Evolutionary conservation across 495 filamentous ascomycete species (phyloP).

Genomic region (Tuber magnatum): DNA sequence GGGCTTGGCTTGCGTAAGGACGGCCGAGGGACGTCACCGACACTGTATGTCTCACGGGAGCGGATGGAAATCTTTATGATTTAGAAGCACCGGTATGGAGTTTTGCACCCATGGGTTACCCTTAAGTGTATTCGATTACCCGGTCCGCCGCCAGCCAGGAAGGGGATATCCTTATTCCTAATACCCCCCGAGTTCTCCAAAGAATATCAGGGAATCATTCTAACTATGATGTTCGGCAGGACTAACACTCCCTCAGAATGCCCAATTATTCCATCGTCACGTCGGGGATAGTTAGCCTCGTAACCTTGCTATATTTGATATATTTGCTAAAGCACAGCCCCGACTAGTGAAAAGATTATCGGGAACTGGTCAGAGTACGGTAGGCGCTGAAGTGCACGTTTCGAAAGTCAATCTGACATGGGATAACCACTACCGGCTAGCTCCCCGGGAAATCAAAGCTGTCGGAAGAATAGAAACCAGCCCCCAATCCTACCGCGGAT

Average conservation of each 20-base stretch:
- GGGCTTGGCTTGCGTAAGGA: neutral
- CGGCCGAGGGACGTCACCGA: neutral
- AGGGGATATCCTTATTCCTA: neutral
- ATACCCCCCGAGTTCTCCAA: neutral
- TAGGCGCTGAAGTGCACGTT: neutral
- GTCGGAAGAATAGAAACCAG: too few species aligned
- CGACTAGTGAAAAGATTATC: neutral
- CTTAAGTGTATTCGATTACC: too few species aligned
- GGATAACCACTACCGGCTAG: neutral
- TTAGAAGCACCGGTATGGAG: neutral
- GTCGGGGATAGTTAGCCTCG: neutral
- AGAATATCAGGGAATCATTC: neutral
- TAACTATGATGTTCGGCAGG: neutral
- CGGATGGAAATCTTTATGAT: neutral
- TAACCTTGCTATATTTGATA: neutral
- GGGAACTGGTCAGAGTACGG: neutral
- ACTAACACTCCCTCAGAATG: neutral
- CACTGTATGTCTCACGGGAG: neutral
- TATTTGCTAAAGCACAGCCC: neutral
- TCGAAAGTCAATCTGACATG: neutral
- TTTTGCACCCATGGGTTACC: neutral
- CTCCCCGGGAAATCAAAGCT: neutral
- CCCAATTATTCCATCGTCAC: neutral
- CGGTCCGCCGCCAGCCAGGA: neutral
- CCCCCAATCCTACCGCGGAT: too few species aligned